Conservation (phyloP, 768 basidiomycete species). For the Russula griseocarnosa region DNA sequence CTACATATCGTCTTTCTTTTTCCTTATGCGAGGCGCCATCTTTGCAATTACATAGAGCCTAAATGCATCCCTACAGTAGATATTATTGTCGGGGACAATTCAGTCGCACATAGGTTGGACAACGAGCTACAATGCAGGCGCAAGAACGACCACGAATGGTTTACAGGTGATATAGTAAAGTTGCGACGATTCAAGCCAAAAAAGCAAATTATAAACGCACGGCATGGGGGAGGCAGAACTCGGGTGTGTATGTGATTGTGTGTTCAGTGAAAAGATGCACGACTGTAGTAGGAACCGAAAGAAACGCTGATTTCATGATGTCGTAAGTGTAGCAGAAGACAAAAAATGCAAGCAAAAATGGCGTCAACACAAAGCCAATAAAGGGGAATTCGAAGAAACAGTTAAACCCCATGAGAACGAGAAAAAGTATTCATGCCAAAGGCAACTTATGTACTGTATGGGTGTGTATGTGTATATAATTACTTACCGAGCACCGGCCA, state of each 20-base stretch:
- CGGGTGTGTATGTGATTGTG: constrained; percentile 16
- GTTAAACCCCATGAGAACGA: constrained; percentile 7
- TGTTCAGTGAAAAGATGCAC: neutral
- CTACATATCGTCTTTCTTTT: no score
- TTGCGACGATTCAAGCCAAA: constrained; percentile 15
- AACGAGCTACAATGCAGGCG: no score
- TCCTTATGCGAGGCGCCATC: no score
- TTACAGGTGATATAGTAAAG: constrained; percentile 5
- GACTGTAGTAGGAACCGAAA: constrained; percentile 4
- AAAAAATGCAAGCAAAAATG: neutral
- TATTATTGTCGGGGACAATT: no score
- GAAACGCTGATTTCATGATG: constrained; percentile 1
- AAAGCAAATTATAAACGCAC: constrained; percentile 3
- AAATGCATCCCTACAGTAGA: no score
- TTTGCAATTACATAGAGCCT: no score
- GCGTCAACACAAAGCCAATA: neutral
- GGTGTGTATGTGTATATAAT: constrained; percentile 10
- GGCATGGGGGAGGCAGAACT: neutral
- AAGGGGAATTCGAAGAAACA: neutral
- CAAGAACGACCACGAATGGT: neutral
- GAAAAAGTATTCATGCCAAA: constrained; percentile 6
- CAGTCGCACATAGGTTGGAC: no score
- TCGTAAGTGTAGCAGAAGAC: constrained; percentile 4
- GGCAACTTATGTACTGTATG: constrained; percentile 20
- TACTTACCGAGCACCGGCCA: neutral